A percentile compares a stretch with the other conserved stretches of the same genome.
Conservation (phyloP, 768 basidiomycete species). For the Amanita rubescens region DNA sequence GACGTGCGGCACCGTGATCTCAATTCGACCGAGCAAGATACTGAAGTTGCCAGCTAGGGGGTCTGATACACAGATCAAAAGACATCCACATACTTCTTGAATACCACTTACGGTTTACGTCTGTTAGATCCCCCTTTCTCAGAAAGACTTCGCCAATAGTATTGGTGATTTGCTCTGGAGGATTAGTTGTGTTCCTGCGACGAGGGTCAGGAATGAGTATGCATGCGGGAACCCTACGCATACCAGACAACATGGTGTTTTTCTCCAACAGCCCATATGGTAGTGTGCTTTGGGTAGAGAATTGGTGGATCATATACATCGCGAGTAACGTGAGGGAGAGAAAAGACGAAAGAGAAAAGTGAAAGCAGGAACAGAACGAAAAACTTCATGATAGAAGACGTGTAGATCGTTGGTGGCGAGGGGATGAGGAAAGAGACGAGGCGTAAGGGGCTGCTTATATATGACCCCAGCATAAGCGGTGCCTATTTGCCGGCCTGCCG, state of each 20-base stretch:
- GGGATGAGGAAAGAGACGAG: background rate
- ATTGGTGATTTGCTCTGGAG: slow-evolving; percentile 29
- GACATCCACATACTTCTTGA: background rate
- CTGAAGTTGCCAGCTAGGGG: slow-evolving; percentile 14
- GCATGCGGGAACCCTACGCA: background rate
- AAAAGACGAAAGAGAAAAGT: slow-evolving; percentile 19
- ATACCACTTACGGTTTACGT: background rate
- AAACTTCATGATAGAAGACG: slow-evolving; percentile 5
- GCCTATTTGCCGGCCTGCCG: background rate
- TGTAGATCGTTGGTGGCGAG: slow-evolving; percentile 5
- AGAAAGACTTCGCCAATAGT: slow-evolving; percentile 23
- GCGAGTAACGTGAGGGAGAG: slow-evolving; percentile 19
- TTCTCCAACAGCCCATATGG: slow-evolving; percentile 28
- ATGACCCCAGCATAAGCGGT: background rate
- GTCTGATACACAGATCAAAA: slow-evolving; percentile 1
- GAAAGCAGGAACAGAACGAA: background rate
- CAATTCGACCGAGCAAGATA: slow-evolving; percentile 12
- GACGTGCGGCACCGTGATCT: slow-evolving; percentile 14
- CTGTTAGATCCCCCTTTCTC: slow-evolving; percentile 17
- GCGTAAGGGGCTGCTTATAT: background rate
- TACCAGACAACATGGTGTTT: slow-evolving; percentile 31
- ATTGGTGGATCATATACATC: slow-evolving; percentile 35
- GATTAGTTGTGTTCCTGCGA: slow-evolving; percentile 17
- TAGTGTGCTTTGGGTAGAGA: slow-evolving; percentile 18
- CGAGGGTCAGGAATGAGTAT: background rate